Evolutionary conservation across 2,329 filamentous ascomycete species (phyloP).

Genomic region (Pseudopyrenochaeta lycopersici): DNA sequence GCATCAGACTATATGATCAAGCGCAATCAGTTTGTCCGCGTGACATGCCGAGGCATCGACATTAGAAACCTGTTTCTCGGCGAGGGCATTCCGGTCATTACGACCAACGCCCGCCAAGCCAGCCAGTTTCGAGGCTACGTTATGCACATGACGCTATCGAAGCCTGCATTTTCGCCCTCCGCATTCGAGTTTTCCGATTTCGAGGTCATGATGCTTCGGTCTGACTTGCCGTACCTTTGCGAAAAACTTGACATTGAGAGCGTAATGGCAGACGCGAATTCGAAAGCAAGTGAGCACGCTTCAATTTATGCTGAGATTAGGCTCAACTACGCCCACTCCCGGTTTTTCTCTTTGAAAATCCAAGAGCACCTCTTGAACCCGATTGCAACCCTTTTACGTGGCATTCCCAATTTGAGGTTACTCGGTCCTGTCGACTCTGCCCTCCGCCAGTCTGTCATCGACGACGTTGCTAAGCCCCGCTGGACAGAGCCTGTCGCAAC

Average conservation of each 20-base stretch:
- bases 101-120: conserved; percentile 21
- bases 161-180: conserved; percentile 21
- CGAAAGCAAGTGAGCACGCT: conserved; percentile 26
- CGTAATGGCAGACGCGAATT: conserved; percentile 33
- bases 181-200: conserved; percentile 27
- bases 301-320: conserved; percentile 25
- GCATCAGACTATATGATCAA: conserved; percentile 39
- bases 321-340: conserved; percentile 23
- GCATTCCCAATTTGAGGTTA: conserved; percentile 27
- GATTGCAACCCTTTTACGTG: conserved; percentile 28
- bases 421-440: conserved; percentile 23
- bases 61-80: conserved; percentile 27
- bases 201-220: conserved; percentile 34
- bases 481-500: conserved; percentile 34
- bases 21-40: conserved; percentile 37
- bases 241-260: conserved; percentile 34
- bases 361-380: conserved; percentile 30
- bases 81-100: conserved; percentile 30
- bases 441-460: conserved; percentile 16
- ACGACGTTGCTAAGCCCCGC: conserved; percentile 28
- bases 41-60: conserved; percentile 34
- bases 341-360: conserved; percentile 25
- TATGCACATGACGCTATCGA: conserved; percentile 38
- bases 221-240: conserved; percentile 32
- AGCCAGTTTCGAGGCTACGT: conserved; percentile 32